These are phyloP conservation scores for Fraxinus latifolia DNA, from an alignment of 305 asterid species.

Conservation along the genomic window DNA sequence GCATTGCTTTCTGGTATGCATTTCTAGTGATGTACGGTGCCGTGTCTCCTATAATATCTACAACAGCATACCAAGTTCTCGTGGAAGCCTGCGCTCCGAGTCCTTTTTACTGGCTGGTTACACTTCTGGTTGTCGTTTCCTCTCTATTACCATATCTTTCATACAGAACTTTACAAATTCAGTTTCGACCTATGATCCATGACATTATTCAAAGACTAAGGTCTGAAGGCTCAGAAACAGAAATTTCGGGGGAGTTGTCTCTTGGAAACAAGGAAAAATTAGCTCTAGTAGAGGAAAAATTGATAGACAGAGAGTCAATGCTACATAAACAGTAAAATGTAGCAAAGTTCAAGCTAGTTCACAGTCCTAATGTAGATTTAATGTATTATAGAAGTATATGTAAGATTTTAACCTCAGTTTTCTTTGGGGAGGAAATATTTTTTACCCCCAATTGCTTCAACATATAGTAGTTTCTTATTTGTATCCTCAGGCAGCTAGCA, in stretches of 20 bases:
- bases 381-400: conserved; percentile 23
- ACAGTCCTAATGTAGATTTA: conserved; percentile 14
- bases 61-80: conserved; percentile 63
- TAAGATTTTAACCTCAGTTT: not conserved
- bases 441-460: not conserved
- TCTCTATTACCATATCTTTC: conserved; percentile 60
- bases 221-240: conserved; percentile 30
- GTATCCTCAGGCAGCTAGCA: not conserved
- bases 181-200: conserved; percentile 77
- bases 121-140: conserved; percentile 56
- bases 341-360: not conserved
- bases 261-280: conserved; percentile 2
- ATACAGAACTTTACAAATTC: conserved; percentile 61
- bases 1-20: conserved; percentile 70
- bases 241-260: conserved; percentile 24
- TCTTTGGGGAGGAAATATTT: not conserved
- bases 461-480: not conserved
- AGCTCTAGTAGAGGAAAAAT: conserved; percentile 19
- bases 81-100: conserved; percentile 87
- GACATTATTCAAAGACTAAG: conserved; percentile 52
- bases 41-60: conserved; percentile 51
- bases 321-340: conserved; percentile 32
- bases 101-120: conserved; percentile 68
- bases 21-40: conserved; percentile 69
- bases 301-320: conserved; percentile 37